Percentiles rank a stretch among this genome's conserved stretches.
phyloP scores from a whole-genome alignment of 139 green algal species.

The Nannochloris sp. region DNA sequence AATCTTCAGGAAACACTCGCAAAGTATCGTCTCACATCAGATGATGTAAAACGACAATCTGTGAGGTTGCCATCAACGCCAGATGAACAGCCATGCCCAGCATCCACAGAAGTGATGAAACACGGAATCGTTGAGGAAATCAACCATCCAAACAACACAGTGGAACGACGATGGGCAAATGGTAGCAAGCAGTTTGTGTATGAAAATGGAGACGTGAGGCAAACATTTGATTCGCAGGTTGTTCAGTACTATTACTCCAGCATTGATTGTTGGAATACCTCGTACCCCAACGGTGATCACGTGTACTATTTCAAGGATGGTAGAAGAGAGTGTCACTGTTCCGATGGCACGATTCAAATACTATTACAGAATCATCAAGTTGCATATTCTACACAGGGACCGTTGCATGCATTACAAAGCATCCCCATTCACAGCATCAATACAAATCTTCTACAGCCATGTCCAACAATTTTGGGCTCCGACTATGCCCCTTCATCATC shows the following conservation, averaged over 20 bases:
- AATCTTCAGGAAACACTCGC: too few relatives aligned
- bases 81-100: too few relatives aligned
- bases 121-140: not conserved
- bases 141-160: not conserved
- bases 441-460: too few relatives aligned
- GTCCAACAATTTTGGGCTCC: too few relatives aligned
- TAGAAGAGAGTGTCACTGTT: conserved; percentile 46
- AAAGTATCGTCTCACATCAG: too few relatives aligned
- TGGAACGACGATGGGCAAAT: not conserved
- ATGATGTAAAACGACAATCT: too few relatives aligned
- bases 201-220: conserved; percentile 80
- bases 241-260: conserved; percentile 80
- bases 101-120: too few relatives aligned
- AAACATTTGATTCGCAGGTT: conserved; percentile 13
- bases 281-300: conserved; percentile 33
- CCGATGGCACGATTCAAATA: conserved; percentile 33
- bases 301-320: conserved; percentile 80
- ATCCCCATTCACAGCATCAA: too few relatives aligned
- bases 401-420: too few relatives aligned
- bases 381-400: not conserved
- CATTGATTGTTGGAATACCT: conserved; percentile 73
- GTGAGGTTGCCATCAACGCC: too few relatives aligned
- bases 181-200: not conserved
- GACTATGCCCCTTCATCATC: too few relatives aligned
- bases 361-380: not conserved